These are phyloP conservation scores for Alternaria hordeiaustralica DNA, from an alignment of 2,329 filamentous ascomycete species.

Conservation along the genomic window DNA sequence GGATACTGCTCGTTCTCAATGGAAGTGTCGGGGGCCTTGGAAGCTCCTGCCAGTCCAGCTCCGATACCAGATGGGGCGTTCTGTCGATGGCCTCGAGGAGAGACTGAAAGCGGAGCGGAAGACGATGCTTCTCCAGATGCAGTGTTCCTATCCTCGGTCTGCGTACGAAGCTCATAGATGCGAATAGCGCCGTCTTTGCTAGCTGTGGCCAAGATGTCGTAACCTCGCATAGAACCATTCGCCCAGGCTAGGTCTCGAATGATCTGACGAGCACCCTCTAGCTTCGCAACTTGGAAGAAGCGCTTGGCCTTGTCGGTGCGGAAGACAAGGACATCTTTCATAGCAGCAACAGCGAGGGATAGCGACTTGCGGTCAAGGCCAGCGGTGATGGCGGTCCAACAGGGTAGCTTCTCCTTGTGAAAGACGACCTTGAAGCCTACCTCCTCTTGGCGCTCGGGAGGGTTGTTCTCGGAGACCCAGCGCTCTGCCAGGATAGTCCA, in stretches of 20 bases:
- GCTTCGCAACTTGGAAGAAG: conserved; percentile 83
- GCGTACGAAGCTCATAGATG: conserved; percentile 80
- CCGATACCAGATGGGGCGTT: conserved; percentile 60
- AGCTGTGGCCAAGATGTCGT: conserved; percentile 88
- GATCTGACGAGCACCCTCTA: conserved; percentile 75
- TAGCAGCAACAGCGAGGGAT: conserved; percentile 82
- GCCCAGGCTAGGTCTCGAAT: conserved; percentile 93
- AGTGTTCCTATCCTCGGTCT: conserved; percentile 52
- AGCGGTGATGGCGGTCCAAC: conserved; percentile 77
- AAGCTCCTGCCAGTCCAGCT: conserved; percentile 57
- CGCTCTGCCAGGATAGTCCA: conserved; percentile 80
- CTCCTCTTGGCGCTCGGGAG: conserved; percentile 80
- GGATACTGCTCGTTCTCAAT: conserved; percentile 64
- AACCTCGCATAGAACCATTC: conserved; percentile 85
- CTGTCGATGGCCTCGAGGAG: conserved; percentile 36
- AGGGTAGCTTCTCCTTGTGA: conserved; percentile 83
- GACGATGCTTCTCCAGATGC: conserved; percentile 28
- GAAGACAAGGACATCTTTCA: conserved; percentile 83
- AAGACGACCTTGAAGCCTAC: conserved; percentile 85
- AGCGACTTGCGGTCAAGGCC: conserved; percentile 82
- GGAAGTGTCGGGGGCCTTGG: conserved; percentile 54
- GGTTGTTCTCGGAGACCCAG: conserved; percentile 67
- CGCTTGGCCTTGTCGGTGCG: conserved; percentile 76
- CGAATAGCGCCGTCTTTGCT: conserved; percentile 90
- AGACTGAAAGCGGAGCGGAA: conserved; percentile 20